Evolutionary conservation across 106 monocot species (phyloP).

Genomic region (Acorus calamus): DNA sequence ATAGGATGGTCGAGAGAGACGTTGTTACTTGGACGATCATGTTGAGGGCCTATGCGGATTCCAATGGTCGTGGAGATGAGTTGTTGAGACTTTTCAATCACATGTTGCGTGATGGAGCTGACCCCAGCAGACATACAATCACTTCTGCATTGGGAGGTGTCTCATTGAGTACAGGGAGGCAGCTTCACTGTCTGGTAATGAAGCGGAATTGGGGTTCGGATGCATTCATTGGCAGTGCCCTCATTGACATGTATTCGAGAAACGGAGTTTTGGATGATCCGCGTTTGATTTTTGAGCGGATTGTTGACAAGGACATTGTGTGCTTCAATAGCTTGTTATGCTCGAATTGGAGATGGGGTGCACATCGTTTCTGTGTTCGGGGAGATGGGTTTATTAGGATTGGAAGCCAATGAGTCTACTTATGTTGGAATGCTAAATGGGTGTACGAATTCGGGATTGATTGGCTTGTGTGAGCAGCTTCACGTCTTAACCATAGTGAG

Average conservation of each 20-base stretch:
- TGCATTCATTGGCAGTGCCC: conserved; percentile 25
- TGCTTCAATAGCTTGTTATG: conserved; percentile 33
- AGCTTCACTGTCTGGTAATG: conserved; percentile 21
- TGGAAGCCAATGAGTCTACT: conserved; percentile 31
- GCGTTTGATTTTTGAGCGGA: conserved; percentile 17
- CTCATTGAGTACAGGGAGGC: conserved; percentile 8
- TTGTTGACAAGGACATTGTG: conserved; percentile 33
- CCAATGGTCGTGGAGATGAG: conserved; percentile 8
- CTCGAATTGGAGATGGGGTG: conserved; percentile 1
- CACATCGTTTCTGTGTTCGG: conserved; percentile 13
- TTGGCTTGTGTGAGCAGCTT: conserved; percentile 17
- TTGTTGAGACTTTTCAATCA: conserved; percentile 17
- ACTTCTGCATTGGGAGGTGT: conserved; percentile 14
- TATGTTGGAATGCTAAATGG: conserved; percentile 30
- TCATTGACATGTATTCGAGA: conserved; percentile 36
- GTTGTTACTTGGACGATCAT: conserved; percentile 52
- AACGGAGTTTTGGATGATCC: conserved; percentile 14
- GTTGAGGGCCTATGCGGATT: conserved; percentile 21
- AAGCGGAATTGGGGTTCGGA: conserved; percentile 21
- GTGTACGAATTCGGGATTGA: conserved; percentile 28
- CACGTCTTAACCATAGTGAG: conserved; percentile 21
- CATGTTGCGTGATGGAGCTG: conserved; percentile 14
- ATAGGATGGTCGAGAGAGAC: conserved; percentile 33
- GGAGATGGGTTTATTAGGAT: conserved; percentile 15
- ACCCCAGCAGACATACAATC: conserved; percentile 21